Percentiles rank a stretch among this genome's conserved stretches.
Conservation (phyloP, 805 yeast genomes). For the Sugiyamaella mastotermitis region DNA sequence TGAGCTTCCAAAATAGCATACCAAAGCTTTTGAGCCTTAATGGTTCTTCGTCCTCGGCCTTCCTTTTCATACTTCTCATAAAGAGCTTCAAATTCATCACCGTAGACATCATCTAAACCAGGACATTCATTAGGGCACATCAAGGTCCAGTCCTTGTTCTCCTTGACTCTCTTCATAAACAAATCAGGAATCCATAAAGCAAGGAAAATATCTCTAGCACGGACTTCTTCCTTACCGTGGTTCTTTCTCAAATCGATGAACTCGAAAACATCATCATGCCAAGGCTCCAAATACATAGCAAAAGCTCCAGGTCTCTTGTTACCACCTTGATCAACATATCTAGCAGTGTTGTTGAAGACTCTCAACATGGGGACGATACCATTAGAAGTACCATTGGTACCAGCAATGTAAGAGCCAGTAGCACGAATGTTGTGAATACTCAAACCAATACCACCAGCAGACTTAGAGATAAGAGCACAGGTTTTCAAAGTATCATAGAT, state of each 20-base stretch:
- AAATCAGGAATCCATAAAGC: slow-evolving; percentile 95
- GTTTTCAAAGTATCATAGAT: slow-evolving; percentile 84
- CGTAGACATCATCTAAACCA: slow-evolving; percentile 75
- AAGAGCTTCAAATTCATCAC: slow-evolving; percentile 71
- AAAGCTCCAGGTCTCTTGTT: slow-evolving; percentile 98
- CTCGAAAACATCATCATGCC: slow-evolving; percentile 92
- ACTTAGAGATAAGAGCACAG: slow-evolving; percentile 84
- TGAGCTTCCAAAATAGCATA: slow-evolving; percentile 83
- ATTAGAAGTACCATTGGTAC: slow-evolving; percentile 87
- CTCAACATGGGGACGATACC: slow-evolving; percentile 96
- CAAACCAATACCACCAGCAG: slow-evolving; percentile 94
- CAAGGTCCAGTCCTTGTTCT: slow-evolving; percentile 75
- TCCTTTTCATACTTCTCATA: slow-evolving; percentile 69
- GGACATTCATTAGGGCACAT: slow-evolving; percentile 88
- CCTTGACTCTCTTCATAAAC: slow-evolving; percentile 86
- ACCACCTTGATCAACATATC: slow-evolving; percentile 98
- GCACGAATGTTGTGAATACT: slow-evolving; percentile 84
- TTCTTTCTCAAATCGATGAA: slow-evolving; percentile 83
- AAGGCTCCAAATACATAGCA: slow-evolving; percentile 89
- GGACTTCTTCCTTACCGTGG: slow-evolving; percentile 88
- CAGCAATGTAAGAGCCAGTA: slow-evolving; percentile 81
- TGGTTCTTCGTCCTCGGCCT: slow-evolving; percentile 55
- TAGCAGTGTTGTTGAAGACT: slow-evolving; percentile 91
- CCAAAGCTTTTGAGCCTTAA: slow-evolving; percentile 91
- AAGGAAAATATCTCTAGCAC: slow-evolving; percentile 89